Conservation (phyloP, 305 asterid genomes). For the Andrographis paniculata region DNA sequence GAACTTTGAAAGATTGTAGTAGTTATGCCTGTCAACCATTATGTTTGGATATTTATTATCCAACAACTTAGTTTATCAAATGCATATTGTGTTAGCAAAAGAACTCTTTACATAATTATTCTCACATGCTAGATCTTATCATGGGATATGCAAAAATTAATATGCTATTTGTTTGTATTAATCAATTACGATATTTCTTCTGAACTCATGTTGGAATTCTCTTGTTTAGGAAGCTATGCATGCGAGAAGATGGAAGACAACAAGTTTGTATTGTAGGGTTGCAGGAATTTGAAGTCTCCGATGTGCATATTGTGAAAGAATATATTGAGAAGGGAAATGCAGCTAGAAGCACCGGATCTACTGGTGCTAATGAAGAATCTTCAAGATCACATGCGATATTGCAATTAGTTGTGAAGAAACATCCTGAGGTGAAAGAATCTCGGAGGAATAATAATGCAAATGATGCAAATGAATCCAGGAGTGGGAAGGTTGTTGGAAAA, state of each 20-base stretch:
- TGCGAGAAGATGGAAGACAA: slow-evolving; percentile 17
- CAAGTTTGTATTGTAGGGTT: too few species aligned
- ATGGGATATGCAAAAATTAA: too few species aligned
- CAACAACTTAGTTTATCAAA: slow-evolving; percentile 7
- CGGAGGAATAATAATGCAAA: slow-evolving; percentile 41
- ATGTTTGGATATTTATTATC: too few species aligned
- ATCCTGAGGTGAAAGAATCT: slow-evolving; percentile 77
- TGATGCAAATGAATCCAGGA: slow-evolving; percentile 71
- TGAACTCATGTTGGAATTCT: slow-evolving; percentile 9
- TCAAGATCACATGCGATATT: slow-evolving; percentile 94
- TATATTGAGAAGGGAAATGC: slow-evolving; percentile 92
- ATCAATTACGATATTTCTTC: neutral
- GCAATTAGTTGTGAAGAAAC: slow-evolving; percentile 91
- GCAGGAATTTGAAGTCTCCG: slow-evolving; percentile 63
- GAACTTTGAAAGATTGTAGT: slow-evolving; percentile 16
- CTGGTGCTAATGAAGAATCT: slow-evolving; percentile 96
- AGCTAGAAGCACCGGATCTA: slow-evolving; percentile 94
- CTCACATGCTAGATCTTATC: too few species aligned
- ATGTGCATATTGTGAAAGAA: slow-evolving; percentile 93
- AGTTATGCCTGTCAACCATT: too few species aligned
- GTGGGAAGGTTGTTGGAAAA: slow-evolving; percentile 53
- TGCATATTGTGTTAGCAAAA: too few species aligned
- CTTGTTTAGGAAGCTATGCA: slow-evolving; percentile 39
- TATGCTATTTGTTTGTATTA: neutral
- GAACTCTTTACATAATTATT: too few species aligned